Evolutionary conservation across 805 yeast species (phyloP).

Genomic region (Cyberlindnera mycetangii): DNA sequence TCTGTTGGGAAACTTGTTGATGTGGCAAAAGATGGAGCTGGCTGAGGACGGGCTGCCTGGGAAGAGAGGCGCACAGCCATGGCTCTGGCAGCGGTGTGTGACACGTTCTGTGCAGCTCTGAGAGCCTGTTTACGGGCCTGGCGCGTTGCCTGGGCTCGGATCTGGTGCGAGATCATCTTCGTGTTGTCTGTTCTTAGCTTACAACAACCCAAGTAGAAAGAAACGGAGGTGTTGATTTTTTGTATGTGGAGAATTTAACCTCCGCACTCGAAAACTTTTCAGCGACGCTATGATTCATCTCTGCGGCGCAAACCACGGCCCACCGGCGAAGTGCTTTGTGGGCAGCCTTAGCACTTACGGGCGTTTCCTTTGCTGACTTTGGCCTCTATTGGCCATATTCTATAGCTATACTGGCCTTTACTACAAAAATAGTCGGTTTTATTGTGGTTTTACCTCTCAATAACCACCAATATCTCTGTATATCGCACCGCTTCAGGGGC

Average conservation of each 20-base stretch:
- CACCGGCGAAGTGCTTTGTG: not conserved
- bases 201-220: not conserved
- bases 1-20: slow-evolving; percentile 12
- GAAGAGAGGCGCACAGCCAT: slow-evolving; percentile 12
- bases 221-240: not conserved
- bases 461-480: too few species aligned
- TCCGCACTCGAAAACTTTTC: slow-evolving; percentile 14
- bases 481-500: too few species aligned
- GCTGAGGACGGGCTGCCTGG: slow-evolving; percentile 24
- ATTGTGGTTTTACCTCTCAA: too few species aligned
- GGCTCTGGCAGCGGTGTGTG: slow-evolving; percentile 12
- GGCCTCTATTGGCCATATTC: too few species aligned
- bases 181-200: not conserved
- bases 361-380: too few species aligned
- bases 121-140: slow-evolving; percentile 16
- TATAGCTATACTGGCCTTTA: too few species aligned
- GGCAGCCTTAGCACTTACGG: too few species aligned
- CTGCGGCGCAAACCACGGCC: slow-evolving; percentile 8
- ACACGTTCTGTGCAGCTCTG: slow-evolving; percentile 9
- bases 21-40: slow-evolving; percentile 29
- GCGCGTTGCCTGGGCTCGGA: slow-evolving; percentile 22
- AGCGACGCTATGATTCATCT: slow-evolving; percentile 7
- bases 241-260: slow-evolving; percentile 3
- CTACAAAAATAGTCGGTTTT: too few species aligned
- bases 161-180: slow-evolving; percentile 17